These are phyloP conservation scores for Vitis labrusca DNA, from an alignment of 164 flowering plant species.

Conservation along the genomic window DNA sequence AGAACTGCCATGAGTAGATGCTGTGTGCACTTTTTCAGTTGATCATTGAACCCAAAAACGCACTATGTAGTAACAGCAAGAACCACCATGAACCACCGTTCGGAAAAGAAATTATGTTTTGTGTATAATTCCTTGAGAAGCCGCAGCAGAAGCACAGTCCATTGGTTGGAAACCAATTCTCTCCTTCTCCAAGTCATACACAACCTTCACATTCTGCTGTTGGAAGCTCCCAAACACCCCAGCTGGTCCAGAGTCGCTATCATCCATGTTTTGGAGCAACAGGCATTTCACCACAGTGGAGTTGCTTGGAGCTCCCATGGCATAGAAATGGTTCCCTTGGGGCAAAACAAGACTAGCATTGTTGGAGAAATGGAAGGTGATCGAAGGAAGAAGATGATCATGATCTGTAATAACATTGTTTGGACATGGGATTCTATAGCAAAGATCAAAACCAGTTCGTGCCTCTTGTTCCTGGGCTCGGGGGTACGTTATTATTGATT, in stretches of 20 bases:
- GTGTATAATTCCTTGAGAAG: slow-evolving; percentile 34
- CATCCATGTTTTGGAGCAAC: slow-evolving; percentile 59
- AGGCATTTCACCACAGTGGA: slow-evolving; percentile 55
- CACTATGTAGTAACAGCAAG: no score
- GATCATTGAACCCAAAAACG: no score
- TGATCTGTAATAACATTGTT: slow-evolving; percentile 16
- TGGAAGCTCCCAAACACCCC: slow-evolving; percentile 76
- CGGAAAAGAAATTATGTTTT: no score
- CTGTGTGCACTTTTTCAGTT: no score
- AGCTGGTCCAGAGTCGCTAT: slow-evolving; percentile 58
- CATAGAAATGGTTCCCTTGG: slow-evolving; percentile 53
- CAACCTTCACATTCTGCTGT: slow-evolving; percentile 70
- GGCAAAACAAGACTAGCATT: slow-evolving; percentile 60
- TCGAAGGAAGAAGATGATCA: slow-evolving; percentile 42
- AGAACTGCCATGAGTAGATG: no score
- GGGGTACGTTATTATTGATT: slow-evolving; percentile 34
- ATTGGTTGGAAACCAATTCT: slow-evolving; percentile 65
- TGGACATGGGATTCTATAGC: slow-evolving; percentile 55
- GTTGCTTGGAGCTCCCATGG: slow-evolving; percentile 54
- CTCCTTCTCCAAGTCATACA: slow-evolving; percentile 65
- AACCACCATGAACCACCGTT: no score
- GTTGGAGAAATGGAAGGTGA: slow-evolving; percentile 61
- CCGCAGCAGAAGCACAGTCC: slow-evolving; percentile 62
- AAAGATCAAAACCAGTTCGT: slow-evolving; percentile 59
- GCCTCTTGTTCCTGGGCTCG: slow-evolving; percentile 42